These are phyloP conservation scores for Chamaecrista fasciculata DNA, from an alignment of 306 rosid genomes.

Conservation along the genomic window DNA sequence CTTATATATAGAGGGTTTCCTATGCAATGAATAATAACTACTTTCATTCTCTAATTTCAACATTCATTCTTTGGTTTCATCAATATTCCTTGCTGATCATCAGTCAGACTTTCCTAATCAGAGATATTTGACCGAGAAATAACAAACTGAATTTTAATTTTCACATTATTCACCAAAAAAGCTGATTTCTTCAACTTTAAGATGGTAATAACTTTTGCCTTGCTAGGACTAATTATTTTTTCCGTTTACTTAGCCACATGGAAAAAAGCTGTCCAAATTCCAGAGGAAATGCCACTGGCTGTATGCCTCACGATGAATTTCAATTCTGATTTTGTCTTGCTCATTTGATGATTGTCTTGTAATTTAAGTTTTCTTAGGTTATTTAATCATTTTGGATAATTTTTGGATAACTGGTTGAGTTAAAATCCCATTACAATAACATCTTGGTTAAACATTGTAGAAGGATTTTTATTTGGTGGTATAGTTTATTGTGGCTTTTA, in stretches of 20 bases:
- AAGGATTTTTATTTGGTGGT: neutral
- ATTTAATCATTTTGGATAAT: neutral
- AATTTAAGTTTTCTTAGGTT: neutral
- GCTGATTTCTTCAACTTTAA: neutral
- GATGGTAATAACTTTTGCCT: neutral
- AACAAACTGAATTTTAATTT: neutral
- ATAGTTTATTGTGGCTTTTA: neutral
- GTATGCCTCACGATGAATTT: neutral
- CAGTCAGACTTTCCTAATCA: too few relatives aligned
- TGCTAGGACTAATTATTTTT: neutral
- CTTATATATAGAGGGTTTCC: too few relatives aligned
- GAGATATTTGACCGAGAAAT: too few relatives aligned
- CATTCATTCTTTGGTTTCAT: too few relatives aligned
- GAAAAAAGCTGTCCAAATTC: neutral
- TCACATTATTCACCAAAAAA: neutral
- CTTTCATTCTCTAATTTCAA: too few relatives aligned
- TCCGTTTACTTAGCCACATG: too few relatives aligned
- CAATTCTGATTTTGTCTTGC: too few relatives aligned
- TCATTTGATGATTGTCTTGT: neutral
- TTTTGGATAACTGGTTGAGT: neutral
- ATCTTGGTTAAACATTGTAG: neutral
- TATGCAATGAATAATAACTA: too few relatives aligned
- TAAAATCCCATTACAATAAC: neutral
- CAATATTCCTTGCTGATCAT: too few relatives aligned
- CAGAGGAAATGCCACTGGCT: neutral